Percentiles rank a stretch among this genome's conserved stretches.
phyloP scores from a whole-genome alignment of 176 grass and related monocot species.

The Aegilops speltoides region DNA sequence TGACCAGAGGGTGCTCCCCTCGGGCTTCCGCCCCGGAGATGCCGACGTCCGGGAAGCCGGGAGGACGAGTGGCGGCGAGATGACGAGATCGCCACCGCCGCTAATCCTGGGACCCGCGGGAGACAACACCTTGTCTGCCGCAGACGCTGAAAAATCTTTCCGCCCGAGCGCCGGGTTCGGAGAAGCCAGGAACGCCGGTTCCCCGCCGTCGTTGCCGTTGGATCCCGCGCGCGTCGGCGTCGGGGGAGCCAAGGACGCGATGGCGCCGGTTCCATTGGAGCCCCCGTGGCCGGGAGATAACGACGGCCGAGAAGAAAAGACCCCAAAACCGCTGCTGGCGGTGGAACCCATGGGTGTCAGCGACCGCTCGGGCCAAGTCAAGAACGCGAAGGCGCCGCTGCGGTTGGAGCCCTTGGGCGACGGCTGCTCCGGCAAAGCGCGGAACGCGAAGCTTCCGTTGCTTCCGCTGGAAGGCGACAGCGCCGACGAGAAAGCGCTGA shows the following conservation, averaged over 20 bases:
- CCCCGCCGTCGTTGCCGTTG: background rate
- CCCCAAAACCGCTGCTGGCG: background rate
- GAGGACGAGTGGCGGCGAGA: background rate
- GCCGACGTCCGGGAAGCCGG: background rate
- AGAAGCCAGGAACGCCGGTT: background rate
- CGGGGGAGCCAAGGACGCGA: background rate
- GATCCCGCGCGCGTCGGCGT: background rate
- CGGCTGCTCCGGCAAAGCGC: background rate
- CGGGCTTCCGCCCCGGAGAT: background rate
- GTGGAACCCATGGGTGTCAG: background rate
- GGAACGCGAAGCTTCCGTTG: background rate
- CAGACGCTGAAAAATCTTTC: background rate
- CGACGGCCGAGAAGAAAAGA: background rate
- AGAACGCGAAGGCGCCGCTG: background rate
- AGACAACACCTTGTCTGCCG: background rate
- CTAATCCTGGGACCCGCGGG: background rate
- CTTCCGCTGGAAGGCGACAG: background rate
- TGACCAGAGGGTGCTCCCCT: background rate
- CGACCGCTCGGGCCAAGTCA: background rate
- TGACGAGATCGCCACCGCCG: background rate
- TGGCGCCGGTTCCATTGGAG: background rate
- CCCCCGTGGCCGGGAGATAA: background rate
- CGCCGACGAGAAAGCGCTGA: background rate
- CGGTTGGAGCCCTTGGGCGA: background rate
- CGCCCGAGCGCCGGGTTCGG: background rate